Evolutionary conservation across 2,329 filamentous ascomycete genomes (phyloP).

Genomic region (Fusarium praegraminearum): DNA sequence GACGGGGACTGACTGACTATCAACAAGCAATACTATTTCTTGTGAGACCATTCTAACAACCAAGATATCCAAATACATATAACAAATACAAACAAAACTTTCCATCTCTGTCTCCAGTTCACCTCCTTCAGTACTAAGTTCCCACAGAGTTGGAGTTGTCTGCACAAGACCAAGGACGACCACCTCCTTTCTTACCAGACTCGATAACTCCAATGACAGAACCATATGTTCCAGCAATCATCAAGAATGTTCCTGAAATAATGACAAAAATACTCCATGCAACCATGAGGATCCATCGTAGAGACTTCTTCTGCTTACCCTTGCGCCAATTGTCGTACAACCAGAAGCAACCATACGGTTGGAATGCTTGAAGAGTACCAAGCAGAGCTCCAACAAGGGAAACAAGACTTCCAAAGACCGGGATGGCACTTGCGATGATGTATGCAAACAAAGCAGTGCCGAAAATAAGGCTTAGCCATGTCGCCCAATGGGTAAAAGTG

Average conservation of each 20-base stretch:
- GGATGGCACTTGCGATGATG: constrained; percentile 39
- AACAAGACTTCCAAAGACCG: constrained; percentile 44
- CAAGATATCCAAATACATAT: neutral
- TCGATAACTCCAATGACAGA: constrained; percentile 53
- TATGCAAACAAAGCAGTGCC: constrained; percentile 43
- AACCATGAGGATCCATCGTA: constrained; percentile 19
- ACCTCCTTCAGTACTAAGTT: neutral
- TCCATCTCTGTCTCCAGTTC: neutral
- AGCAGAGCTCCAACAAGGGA: constrained; percentile 48
- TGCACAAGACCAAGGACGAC: constrained; percentile 55
- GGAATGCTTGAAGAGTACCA: constrained; percentile 46
- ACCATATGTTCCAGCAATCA: constrained; percentile 59
- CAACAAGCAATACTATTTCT: neutral
- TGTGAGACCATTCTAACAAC: neutral
- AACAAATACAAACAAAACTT: neutral
- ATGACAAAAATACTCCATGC: constrained; percentile 25
- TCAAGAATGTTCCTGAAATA: constrained; percentile 52
- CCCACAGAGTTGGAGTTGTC: constrained; percentile 55
- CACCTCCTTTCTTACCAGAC: constrained; percentile 53
- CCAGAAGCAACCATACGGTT: constrained; percentile 47
- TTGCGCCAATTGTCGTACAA: constrained; percentile 45
- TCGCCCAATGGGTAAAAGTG: constrained; percentile 47
- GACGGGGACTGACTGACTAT: neutral
- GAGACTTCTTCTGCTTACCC: constrained; percentile 4
- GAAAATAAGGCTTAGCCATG: constrained; percentile 49